These are phyloP conservation scores for Phlebopus sp. DNA, from an alignment of 1,284 basidiomycete species.

Conservation along the genomic window DNA sequence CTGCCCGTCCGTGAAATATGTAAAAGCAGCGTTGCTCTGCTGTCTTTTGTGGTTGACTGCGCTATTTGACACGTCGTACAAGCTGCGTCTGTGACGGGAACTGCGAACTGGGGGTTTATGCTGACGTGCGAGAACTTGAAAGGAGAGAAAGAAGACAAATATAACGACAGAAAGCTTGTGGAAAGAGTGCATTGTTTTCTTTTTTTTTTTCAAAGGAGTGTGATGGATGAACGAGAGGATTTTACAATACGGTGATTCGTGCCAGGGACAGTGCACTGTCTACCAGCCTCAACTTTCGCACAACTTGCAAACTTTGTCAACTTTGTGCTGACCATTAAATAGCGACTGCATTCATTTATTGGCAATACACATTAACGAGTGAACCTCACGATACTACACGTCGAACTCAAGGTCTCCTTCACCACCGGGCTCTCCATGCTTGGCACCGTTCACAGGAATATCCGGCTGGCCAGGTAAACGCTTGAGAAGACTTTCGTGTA, in stretches of 20 bases:
- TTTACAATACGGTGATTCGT: not conserved
- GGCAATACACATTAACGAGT: too few species aligned
- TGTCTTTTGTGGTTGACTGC: slow-evolving; percentile 17
- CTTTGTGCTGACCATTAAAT: too few species aligned
- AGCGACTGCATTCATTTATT: too few species aligned
- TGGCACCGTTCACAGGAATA: slow-evolving; percentile 39
- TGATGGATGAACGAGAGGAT: not conserved
- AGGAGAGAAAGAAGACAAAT: slow-evolving; percentile 13
- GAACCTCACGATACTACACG: too few species aligned
- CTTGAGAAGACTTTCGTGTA: slow-evolving; percentile 32
- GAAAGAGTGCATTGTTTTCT: slow-evolving; percentile 29
- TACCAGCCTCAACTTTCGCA: not conserved
- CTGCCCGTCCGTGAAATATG: slow-evolving; percentile 27
- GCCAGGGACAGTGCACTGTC: not conserved
- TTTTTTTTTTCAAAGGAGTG: slow-evolving; percentile 7
- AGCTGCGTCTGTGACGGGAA: slow-evolving; percentile 8
- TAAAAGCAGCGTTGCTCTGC: slow-evolving; percentile 18
- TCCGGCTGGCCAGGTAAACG: slow-evolving; percentile 59
- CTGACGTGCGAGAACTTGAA: slow-evolving; percentile 13
- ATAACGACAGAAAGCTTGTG: slow-evolving; percentile 23
- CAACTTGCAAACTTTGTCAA: not conserved
- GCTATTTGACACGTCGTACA: slow-evolving; percentile 1
- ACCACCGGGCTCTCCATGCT: slow-evolving; percentile 18
- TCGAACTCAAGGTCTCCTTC: slow-evolving; percentile 7
- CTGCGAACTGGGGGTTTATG: not conserved